Percentiles rank a stretch among this genome's conserved stretches.
Evolutionary conservation across 768 basidiomycete species (phyloP).

Genomic region (Sistotremastrum niveocremeum): DNA sequence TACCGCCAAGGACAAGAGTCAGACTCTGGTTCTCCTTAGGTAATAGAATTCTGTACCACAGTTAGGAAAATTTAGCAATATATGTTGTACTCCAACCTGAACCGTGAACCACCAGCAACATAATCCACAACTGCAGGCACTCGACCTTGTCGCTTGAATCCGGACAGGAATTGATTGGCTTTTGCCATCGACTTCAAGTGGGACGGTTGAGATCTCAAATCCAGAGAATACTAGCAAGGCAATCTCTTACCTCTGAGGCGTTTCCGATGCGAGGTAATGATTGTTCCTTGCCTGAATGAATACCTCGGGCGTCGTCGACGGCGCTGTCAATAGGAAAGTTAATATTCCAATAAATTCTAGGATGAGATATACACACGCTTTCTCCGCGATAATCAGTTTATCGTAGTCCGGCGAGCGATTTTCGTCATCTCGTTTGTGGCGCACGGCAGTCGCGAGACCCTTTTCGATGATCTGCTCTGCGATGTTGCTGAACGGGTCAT

Average conservation of each 20-base stretch:
- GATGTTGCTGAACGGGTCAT: slow-evolving; percentile 48
- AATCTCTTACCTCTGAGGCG: slow-evolving; percentile 64
- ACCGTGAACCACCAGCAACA: slow-evolving; percentile 87
- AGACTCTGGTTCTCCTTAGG: slow-evolving; percentile 89
- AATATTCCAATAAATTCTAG: neutral
- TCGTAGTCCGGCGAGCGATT: slow-evolving; percentile 94
- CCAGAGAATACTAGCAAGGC: neutral
- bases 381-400: slow-evolving; percentile 90
- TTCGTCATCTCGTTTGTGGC: slow-evolving; percentile 92
- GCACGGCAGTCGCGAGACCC: slow-evolving; percentile 77
- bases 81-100: slow-evolving; percentile 47
- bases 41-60: slow-evolving; percentile 47
- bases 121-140: slow-evolving; percentile 85
- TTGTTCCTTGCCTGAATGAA: slow-evolving; percentile 88
- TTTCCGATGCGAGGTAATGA: slow-evolving; percentile 71
- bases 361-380: slow-evolving; percentile 41
- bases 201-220: slow-evolving; percentile 4
- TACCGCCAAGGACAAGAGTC: slow-evolving; percentile 83
- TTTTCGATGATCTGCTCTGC: slow-evolving; percentile 91
- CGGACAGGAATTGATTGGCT: slow-evolving; percentile 76
- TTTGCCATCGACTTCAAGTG: slow-evolving; percentile 43
- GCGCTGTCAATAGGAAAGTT: slow-evolving; percentile 38
- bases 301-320: slow-evolving; percentile 58
- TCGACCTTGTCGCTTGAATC: slow-evolving; percentile 80
- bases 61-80: neutral